These are phyloP conservation scores for Pugionium cornutum DNA, from an alignment of 345 rosid species.

Conservation along the genomic window DNA sequence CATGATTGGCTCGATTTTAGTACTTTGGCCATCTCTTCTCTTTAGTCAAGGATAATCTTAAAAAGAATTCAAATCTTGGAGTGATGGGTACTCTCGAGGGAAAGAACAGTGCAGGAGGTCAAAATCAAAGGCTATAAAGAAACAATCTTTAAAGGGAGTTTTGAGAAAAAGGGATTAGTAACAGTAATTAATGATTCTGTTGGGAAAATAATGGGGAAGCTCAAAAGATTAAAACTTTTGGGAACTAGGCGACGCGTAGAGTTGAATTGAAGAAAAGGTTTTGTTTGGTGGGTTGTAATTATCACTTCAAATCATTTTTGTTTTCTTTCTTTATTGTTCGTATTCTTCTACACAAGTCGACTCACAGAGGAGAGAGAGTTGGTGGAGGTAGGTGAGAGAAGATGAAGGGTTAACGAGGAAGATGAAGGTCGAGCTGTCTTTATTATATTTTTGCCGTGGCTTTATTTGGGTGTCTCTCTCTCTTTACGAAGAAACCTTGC, in stretches of 20 bases:
- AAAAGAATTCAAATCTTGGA: constrained; percentile 36
- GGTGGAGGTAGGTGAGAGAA: constrained; percentile 40
- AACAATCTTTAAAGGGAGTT: constrained; percentile 35
- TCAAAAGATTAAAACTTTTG: constrained; percentile 32
- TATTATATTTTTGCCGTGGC: background rate
- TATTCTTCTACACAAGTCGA: constrained; percentile 12
- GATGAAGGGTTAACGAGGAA: constrained; percentile 35
- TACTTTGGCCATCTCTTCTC: constrained; percentile 68
- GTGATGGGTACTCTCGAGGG: constrained; percentile 26
- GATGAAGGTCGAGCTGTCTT: constrained; percentile 37
- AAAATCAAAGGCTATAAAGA: constrained; percentile 48
- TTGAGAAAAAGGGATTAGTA: constrained; percentile 13
- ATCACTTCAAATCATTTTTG: constrained; percentile 45
- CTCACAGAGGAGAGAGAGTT: constrained; percentile 24
- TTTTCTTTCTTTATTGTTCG: constrained; percentile 26
- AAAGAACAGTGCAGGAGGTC: constrained; percentile 24
- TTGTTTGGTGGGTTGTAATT: constrained; percentile 61
- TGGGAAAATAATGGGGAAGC: constrained; percentile 29
- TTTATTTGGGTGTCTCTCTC: background rate
- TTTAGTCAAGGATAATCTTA: constrained; percentile 29
- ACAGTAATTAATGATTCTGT: constrained; percentile 35
- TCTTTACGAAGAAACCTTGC: constrained; percentile 7
- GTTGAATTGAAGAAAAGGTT: constrained; percentile 77
- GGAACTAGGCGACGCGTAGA: constrained; percentile 49
- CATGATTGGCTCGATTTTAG: constrained; percentile 69